Evolutionary conservation across 2,329 filamentous ascomycete species (phyloP).

Genomic region (Helotiales sp.): DNA sequence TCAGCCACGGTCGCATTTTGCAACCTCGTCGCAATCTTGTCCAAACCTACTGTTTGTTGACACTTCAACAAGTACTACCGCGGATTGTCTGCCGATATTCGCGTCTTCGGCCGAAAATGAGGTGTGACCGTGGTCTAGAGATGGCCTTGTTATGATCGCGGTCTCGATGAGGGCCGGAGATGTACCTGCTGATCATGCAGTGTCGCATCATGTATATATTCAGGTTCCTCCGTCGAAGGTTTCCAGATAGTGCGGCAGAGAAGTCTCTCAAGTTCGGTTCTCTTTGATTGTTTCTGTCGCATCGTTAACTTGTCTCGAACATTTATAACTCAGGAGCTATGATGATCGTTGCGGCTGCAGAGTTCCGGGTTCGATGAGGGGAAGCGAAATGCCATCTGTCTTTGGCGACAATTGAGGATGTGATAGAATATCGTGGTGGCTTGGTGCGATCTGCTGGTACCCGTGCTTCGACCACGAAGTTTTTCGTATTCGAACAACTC

Average conservation of each 20-base stretch:
- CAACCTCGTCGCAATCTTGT: background rate
- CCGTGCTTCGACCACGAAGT: background rate
- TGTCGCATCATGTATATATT: background rate
- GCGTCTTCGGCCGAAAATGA: background rate
- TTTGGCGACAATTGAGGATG: background rate
- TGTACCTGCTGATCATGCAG: background rate
- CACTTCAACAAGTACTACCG: background rate
- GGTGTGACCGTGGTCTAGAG: background rate
- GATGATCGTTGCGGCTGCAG: background rate
- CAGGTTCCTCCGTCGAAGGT: background rate
- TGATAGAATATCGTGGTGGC: background rate
- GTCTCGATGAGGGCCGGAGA: background rate
- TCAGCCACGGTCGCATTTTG: background rate
- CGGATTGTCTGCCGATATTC: background rate
- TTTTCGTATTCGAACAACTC: background rate
- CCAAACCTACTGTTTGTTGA: background rate
- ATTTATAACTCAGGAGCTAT: background rate
- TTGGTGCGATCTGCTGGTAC: background rate
- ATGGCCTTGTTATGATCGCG: constrained; percentile 14
- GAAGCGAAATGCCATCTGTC: background rate
- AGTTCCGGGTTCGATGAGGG: background rate
- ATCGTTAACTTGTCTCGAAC: background rate
- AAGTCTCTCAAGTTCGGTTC: background rate
- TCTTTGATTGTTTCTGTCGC: background rate
- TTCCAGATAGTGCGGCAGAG: background rate